phyloP scores from a whole-genome alignment of 495 filamentous ascomycete genomes.

The Penicillium malachiteum region DNA sequence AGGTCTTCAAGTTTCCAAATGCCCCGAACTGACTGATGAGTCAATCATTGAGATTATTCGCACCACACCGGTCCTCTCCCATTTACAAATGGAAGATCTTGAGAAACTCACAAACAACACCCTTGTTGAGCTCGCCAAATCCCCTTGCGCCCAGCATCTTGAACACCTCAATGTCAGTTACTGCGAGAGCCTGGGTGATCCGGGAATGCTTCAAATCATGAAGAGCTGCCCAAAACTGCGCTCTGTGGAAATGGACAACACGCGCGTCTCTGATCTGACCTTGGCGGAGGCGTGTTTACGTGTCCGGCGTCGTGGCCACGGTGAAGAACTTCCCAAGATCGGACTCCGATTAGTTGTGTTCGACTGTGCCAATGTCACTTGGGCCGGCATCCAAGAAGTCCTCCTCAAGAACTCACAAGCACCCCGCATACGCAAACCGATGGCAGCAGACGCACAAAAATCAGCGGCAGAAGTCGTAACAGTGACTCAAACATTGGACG shows the following conservation, averaged over 20 bases:
- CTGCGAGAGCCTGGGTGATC: slow-evolving; percentile 82
- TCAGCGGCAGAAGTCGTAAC: slow-evolving; percentile 20
- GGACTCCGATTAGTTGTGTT: slow-evolving; percentile 81
- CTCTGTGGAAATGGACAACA: slow-evolving; percentile 90
- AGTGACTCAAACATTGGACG: slow-evolving; percentile 26
- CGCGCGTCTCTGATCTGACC: slow-evolving; percentile 81
- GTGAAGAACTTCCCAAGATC: slow-evolving; percentile 51
- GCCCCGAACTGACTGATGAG: slow-evolving; percentile 67
- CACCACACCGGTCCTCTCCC: slow-evolving; percentile 72
- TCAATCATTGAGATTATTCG: slow-evolving; percentile 70
- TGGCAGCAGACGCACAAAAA: slow-evolving; percentile 13
- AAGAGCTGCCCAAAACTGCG: slow-evolving; percentile 67
- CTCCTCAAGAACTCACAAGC: slow-evolving; percentile 78
- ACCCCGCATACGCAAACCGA: slow-evolving; percentile 35
- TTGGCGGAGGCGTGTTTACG: slow-evolving; percentile 80
- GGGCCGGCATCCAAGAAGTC: slow-evolving; percentile 87
- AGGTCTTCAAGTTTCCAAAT: slow-evolving; percentile 76
- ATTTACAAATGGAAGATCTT: slow-evolving; percentile 88
- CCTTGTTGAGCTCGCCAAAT: slow-evolving; percentile 68
- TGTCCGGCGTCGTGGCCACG: slow-evolving; percentile 64
- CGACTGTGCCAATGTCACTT: slow-evolving; percentile 87
- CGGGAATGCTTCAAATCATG: slow-evolving; percentile 80
- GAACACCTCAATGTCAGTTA: slow-evolving; percentile 85
- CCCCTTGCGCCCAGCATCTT: slow-evolving; percentile 67
- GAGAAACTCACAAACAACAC: slow-evolving; percentile 70